Evolutionary conservation across 805 yeast genomes (phyloP).

Genomic region (Barnettozyma populi): DNA sequence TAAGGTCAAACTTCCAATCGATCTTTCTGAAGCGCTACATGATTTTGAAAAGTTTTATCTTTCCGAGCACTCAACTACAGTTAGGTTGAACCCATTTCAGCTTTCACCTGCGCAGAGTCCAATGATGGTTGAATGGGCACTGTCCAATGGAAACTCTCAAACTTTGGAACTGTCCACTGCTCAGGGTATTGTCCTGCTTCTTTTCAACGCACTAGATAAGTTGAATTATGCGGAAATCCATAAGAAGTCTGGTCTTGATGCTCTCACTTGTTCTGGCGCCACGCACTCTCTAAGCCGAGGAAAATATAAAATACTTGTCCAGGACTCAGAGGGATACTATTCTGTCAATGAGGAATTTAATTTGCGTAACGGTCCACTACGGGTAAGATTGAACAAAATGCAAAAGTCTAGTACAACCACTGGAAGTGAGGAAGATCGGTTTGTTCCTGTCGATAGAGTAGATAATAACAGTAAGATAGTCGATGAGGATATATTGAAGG

Average conservation of each 20-base stretch:
- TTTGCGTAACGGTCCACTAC: neutral
- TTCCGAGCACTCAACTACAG: neutral
- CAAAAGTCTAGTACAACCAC: neutral
- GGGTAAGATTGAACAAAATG: neutral
- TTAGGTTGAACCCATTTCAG: slow-evolving; percentile 4
- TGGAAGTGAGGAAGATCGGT: neutral
- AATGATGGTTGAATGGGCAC: slow-evolving; percentile 16
- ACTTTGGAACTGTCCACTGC: slow-evolving; percentile 18
- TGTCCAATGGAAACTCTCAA: slow-evolving; percentile 12
- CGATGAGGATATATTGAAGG: slow-evolving; percentile 13
- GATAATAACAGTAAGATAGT: slow-evolving; percentile 3
- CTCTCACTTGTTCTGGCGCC: slow-evolving; percentile 12
- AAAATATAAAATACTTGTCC: slow-evolving; percentile 17
- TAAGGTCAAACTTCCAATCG: slow-evolving; percentile 8
- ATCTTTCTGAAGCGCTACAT: slow-evolving; percentile 2
- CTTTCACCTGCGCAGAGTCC: slow-evolving; percentile 21
- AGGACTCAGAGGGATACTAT: slow-evolving; percentile 8
- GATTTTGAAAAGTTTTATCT: slow-evolving; percentile 15
- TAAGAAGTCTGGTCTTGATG: slow-evolving; percentile 12
- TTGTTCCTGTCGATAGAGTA: neutral
- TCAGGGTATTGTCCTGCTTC: slow-evolving; percentile 18
- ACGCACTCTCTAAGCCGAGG: slow-evolving; percentile 23
- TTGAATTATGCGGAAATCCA: slow-evolving; percentile 14
- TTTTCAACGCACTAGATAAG: slow-evolving; percentile 16
- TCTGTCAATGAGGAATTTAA: slow-evolving; percentile 14